Evolutionary conservation across 371 early-diverging fungal species (phyloP).

Genomic region (Circinella umbellata): DNA sequence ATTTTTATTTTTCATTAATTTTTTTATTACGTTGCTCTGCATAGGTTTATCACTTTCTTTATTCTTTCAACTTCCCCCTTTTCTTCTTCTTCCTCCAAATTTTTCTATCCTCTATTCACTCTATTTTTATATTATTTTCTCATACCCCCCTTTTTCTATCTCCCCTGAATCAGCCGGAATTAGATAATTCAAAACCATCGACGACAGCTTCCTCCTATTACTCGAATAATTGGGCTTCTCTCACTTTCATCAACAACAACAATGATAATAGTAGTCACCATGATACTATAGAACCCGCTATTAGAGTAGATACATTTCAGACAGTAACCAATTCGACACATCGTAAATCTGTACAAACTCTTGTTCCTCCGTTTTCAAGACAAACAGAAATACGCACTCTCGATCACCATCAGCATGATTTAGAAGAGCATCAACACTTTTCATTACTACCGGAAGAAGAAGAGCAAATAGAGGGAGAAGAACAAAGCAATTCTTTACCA

Average conservation of each 20-base stretch:
- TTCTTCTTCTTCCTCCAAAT: no score
- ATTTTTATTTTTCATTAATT: no score
- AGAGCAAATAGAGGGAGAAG: neutral
- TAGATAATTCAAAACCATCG: neutral
- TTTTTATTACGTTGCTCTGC: no score
- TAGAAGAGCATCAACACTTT: neutral
- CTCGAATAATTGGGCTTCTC: neutral
- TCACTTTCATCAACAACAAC: neutral
- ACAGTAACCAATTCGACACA: neutral
- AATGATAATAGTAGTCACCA: neutral
- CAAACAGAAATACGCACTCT: neutral
- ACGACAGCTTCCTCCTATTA: neutral
- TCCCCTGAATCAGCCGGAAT: neutral
- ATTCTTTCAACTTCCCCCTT: no score
- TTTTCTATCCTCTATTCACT: neutral
- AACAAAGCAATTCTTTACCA: neutral
- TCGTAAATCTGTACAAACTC: slow-evolving; percentile 2
- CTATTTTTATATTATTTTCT: no score
- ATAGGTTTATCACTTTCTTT: no score
- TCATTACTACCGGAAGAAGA: neutral
- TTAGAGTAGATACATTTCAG: neutral
- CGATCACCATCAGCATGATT: neutral
- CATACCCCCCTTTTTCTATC: no score
- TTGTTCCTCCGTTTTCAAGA: slow-evolving; percentile 5
- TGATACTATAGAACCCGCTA: neutral